A percentile compares a stretch with the other conserved stretches of the same genome.
Evolutionary conservation across 2,329 filamentous ascomycete species (phyloP).

Genomic region (Ambrosiella cleistominuta): DNA sequence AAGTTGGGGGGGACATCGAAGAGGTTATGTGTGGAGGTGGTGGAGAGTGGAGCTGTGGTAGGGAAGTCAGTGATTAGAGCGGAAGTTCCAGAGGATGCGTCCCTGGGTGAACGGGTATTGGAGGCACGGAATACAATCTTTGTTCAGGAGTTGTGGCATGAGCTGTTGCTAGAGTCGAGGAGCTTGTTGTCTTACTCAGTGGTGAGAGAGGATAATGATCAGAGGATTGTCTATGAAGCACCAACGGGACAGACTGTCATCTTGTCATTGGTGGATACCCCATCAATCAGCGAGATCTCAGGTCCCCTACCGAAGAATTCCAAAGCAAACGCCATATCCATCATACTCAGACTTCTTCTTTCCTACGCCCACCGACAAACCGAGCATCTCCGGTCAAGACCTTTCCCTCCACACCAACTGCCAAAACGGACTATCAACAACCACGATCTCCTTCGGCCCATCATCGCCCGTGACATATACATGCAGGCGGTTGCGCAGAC

Average conservation of each 20-base stretch:
- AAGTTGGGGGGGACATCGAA: constrained; percentile 32
- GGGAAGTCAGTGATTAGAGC: constrained; percentile 33
- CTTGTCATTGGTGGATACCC: constrained; percentile 43
- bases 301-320: constrained; percentile 25
- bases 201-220: constrained; percentile 40
- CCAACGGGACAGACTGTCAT: constrained; percentile 38
- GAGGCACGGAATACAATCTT: constrained; percentile 65
- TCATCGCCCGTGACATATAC: constrained; percentile 32
- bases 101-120: constrained; percentile 50
- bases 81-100: constrained; percentile 34
- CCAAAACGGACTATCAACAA: constrained; percentile 24
- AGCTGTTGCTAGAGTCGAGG: constrained; percentile 68
- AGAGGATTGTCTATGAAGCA: constrained; percentile 37
- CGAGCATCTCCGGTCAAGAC: constrained; percentile 47
- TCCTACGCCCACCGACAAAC: constrained; percentile 63
- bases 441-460: constrained; percentile 33
- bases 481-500: constrained; percentile 24
- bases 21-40: constrained; percentile 50
- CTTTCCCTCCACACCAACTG: constrained; percentile 25
- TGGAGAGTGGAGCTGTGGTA: constrained; percentile 33
- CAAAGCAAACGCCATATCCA: constrained; percentile 47
- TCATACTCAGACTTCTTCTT: constrained; percentile 59
- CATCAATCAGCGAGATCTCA: constrained; percentile 27
- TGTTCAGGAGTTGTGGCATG: constrained; percentile 77
- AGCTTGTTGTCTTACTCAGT: constrained; percentile 55